phyloP scores from a whole-genome alignment of 352 stramenopile species.

The Phytophthora hybrid region DNA sequence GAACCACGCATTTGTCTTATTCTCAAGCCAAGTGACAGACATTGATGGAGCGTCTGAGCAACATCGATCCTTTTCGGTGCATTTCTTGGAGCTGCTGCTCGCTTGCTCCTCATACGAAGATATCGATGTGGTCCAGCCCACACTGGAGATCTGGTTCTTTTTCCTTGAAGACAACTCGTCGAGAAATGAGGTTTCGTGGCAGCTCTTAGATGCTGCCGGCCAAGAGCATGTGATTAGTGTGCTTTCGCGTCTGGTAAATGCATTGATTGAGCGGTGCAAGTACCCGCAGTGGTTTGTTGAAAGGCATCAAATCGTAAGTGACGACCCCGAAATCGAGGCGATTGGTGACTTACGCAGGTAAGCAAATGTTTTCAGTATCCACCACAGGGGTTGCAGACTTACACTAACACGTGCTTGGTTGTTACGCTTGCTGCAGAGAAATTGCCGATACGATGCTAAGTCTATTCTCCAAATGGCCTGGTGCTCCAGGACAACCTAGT shows the following conservation, averaged over 20 bases:
- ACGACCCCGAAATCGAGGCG: conserved; percentile 68
- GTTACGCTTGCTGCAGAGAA: conserved; percentile 49
- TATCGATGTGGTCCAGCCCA: conserved; percentile 66
- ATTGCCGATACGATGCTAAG: conserved; percentile 85
- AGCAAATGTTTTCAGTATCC: not conserved
- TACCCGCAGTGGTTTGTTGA: conserved; percentile 73
- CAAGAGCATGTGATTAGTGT: conserved; percentile 53
- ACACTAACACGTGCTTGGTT: not conserved
- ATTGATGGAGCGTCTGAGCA: conserved; percentile 9
- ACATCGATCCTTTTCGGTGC: conserved; percentile 28
- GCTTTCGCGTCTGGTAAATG: conserved; percentile 70
- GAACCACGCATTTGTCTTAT: conserved; percentile 48
- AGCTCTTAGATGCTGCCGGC: conserved; percentile 44
- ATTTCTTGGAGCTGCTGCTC: conserved; percentile 73
- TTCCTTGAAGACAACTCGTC: conserved; percentile 70
- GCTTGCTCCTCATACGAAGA: conserved; percentile 67
- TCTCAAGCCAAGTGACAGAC: conserved; percentile 28
- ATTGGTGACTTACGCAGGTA: conserved; percentile 67
- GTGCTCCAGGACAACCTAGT: conserved; percentile 35
- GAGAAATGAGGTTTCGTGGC: conserved; percentile 52
- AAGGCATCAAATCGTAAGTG: conserved; percentile 53
- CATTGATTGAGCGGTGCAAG: conserved; percentile 70
- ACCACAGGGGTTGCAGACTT: not conserved
- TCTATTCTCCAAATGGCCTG: conserved; percentile 86
- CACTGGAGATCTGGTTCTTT: conserved; percentile 90